A percentile compares a stretch with the other conserved stretches of the same genome.
Conservation (phyloP, 139 green algal species). For the Picochlorum sp. region DNA sequence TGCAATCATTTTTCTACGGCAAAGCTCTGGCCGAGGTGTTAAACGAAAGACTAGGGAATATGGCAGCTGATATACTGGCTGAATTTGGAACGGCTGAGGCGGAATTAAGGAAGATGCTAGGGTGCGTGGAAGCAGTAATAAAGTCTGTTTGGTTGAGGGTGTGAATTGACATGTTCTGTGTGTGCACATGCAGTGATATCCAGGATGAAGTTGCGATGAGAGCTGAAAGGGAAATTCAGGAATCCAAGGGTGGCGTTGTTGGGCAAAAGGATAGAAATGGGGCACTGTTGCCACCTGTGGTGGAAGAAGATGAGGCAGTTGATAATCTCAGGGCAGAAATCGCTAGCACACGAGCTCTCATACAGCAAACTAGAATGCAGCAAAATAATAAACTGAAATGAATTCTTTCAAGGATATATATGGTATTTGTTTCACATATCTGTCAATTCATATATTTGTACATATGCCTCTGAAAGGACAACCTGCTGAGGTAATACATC, state of each 20-base stretch:
- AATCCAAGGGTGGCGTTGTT: slow-evolving; percentile 3
- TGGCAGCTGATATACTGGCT: slow-evolving; percentile 23
- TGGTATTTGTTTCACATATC: slow-evolving; percentile 16
- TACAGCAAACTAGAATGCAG: slow-evolving; percentile 23
- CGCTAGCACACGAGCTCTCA: slow-evolving; percentile 19
- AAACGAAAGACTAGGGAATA: slow-evolving; percentile 33
- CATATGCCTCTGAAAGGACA: slow-evolving; percentile 82
- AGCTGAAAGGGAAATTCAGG: slow-evolving; percentile 9
- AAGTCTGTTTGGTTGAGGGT: too few species aligned
- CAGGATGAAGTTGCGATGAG: slow-evolving; percentile 30
- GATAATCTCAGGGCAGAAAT: slow-evolving; percentile 42
- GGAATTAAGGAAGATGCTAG: slow-evolving; percentile 19
- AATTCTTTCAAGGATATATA: not conserved
- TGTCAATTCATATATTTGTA: slow-evolving; percentile 62
- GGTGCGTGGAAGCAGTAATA: slow-evolving; percentile 2
- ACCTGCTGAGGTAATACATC: slow-evolving; percentile 96
- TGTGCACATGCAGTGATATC: slow-evolving; percentile 26
- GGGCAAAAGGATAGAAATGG: not conserved
- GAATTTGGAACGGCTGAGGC: slow-evolving; percentile 30
- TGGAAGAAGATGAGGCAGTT: slow-evolving; percentile 23
- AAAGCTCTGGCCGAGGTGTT: slow-evolving; percentile 30
- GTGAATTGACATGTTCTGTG: too few species aligned
- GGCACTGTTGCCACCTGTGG: not conserved
- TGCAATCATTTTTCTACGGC: slow-evolving; percentile 40
- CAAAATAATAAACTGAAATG: not conserved